phyloP scores from a whole-genome alignment of 2,329 filamentous ascomycete genomes.

The Hypoxylon sp. region DNA sequence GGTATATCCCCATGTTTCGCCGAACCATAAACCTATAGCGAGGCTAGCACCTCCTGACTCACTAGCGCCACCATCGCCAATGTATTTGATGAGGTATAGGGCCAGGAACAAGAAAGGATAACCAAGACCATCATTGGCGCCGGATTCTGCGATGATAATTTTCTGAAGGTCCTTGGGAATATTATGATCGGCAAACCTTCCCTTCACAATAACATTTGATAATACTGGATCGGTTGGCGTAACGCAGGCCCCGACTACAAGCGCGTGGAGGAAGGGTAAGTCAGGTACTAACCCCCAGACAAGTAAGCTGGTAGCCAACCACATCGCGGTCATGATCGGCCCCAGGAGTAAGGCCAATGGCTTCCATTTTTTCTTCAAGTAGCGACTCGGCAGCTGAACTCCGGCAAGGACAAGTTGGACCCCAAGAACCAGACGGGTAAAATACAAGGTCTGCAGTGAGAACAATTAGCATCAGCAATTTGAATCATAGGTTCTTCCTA shows the following conservation, averaged over 20 bases:
- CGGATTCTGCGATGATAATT: conserved; percentile 84
- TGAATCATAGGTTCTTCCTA: neutral
- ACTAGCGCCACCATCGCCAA: conserved; percentile 66
- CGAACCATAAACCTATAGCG: conserved; percentile 85
- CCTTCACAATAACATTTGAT: conserved; percentile 91
- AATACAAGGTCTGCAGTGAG: conserved; percentile 73
- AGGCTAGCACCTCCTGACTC: conserved; percentile 69
- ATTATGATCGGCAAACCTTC: conserved; percentile 91
- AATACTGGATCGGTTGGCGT: conserved; percentile 91
- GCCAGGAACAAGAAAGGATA: conserved; percentile 91
- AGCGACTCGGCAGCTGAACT: conserved; percentile 86
- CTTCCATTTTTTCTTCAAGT: conserved; percentile 82
- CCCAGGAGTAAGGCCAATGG: conserved; percentile 80
- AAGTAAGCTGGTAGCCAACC: conserved; percentile 82
- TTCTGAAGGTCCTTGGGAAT: conserved; percentile 84
- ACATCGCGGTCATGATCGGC: conserved; percentile 88
- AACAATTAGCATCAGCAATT: conserved; percentile 17
- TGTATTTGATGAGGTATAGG: conserved; percentile 84
- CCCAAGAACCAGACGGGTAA: conserved; percentile 86
- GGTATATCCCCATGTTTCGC: conserved; percentile 85
- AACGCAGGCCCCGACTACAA: conserved; percentile 86
- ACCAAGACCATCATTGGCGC: conserved; percentile 88
- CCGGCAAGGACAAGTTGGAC: conserved; percentile 91
- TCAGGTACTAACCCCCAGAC: conserved; percentile 81
- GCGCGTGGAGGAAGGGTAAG: conserved; percentile 79